Base-by-base conservation (phyloP, 2,329 filamentous ascomycete genomes). In the Venturia nashicola region DNA sequence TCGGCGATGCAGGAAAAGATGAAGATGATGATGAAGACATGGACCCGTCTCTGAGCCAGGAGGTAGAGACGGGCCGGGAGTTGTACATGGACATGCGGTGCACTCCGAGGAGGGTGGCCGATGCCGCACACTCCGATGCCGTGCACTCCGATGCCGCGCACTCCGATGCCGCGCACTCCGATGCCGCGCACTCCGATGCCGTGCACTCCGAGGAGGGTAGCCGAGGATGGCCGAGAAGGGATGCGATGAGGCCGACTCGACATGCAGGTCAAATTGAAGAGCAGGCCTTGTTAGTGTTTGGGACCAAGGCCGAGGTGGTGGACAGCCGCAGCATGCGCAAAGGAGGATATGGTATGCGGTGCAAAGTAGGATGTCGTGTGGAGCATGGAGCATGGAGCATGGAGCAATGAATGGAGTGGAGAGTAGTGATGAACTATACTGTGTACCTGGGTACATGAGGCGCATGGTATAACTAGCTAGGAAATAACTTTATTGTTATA, bases 251-350 rank as follows among this genome's bases (percentile, higher is more conserved):
- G n/a, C n/a, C n/a, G 18, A 8, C n/a, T 1, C 44, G n/a, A 34
- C 14, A 18, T 27, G 46, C 46, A 51, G 20, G 46, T 27, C 20
- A 27, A 4, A 11, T 32, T 36, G n/a, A 34, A 34, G 1, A 23
- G 27, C 48, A 55, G 9, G 44, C 1, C 2, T 7, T 8, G 20
- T 11, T 9, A n/a, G 5, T 34, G 18, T 34, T 55, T 48, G 48
- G 14, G 48, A 23, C 23, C 6, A 55, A 9, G 23, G 27, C 12
- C 32, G 32, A 16, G 34, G 48, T 3, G 51, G 4, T 8, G 32
- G 51, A 57, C 51, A 57, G 27, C 51, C 51, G 51, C 51, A 57
- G 51, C 27, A 57, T 57, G 51, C 51, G 51, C 51, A 57, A 20
- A 16, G 11, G 8, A 42, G 4, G 40, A 42, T 42, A 42, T 16